These are phyloP conservation scores for Ceratocystis destructans DNA, from an alignment of 2,329 filamentous ascomycete species.

Conservation along the genomic window DNA sequence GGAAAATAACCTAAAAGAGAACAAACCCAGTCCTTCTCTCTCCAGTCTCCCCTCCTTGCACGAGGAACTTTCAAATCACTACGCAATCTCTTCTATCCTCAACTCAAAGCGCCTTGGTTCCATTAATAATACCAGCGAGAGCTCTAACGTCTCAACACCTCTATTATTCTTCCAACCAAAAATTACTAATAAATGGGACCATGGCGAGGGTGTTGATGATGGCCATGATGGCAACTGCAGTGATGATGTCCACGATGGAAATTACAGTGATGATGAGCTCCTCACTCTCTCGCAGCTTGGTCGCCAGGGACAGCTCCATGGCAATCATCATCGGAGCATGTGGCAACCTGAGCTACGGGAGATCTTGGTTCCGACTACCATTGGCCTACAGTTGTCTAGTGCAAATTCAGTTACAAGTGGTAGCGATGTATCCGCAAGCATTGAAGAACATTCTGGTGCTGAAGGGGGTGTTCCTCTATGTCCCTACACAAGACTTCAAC, in stretches of 20 bases:
- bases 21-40: neutral
- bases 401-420: neutral
- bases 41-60: neutral
- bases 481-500: neutral
- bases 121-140: neutral
- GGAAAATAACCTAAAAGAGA: neutral
- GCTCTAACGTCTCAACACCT: too few relatives aligned
- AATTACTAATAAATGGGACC: neutral
- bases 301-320: neutral
- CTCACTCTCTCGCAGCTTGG: neutral
- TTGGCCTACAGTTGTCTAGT: slow-evolving; percentile 1
- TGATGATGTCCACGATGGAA: neutral
- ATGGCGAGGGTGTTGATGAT: neutral
- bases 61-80: too few relatives aligned
- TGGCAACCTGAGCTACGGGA: neutral
- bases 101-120: neutral
- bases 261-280: neutral
- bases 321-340: neutral
- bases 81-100: neutral
- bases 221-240: neutral
- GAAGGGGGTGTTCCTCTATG: neutral
- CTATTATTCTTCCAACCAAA: neutral
- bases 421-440: neutral
- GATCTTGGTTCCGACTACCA: neutral
- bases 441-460: neutral